phyloP scores from a whole-genome alignment of 768 basidiomycete species.

The Trametes cubensis region DNA sequence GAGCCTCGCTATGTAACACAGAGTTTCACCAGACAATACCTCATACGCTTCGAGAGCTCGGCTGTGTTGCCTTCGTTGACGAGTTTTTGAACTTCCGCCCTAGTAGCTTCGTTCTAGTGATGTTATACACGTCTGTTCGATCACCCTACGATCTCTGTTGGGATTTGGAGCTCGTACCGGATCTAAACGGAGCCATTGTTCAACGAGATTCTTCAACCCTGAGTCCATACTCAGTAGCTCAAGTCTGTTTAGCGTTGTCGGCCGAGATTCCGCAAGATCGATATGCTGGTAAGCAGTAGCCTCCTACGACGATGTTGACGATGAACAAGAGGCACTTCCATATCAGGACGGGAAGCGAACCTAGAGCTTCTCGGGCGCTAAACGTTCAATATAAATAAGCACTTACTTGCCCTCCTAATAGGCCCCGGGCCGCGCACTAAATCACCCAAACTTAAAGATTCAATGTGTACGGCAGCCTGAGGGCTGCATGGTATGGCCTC shows the following conservation, averaged over 20 bases:
- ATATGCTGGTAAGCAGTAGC: too few species aligned
- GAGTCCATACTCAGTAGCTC: neutral
- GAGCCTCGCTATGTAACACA: too few species aligned
- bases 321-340: neutral
- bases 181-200: slow-evolving; percentile 54
- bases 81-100: slow-evolving; percentile 50
- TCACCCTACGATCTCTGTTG: neutral
- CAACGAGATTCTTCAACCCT: slow-evolving; percentile 46
- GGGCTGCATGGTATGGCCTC: too few species aligned
- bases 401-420: too few species aligned
- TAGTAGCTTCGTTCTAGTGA: slow-evolving; percentile 53
- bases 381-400: too few species aligned
- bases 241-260: neutral
- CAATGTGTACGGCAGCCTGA: too few species aligned
- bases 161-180: slow-evolving; percentile 35
- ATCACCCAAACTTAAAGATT: too few species aligned
- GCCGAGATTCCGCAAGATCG: too few species aligned
- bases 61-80: slow-evolving; percentile 44
- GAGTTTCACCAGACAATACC: slow-evolving; percentile 36
- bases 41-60: slow-evolving; percentile 61
- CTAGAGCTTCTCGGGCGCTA: too few species aligned
- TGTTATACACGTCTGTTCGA: neutral
- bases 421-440: too few species aligned
- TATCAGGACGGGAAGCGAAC: neutral
- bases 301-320: too few species aligned